Conservation (phyloP, 306 rosid genomes). For the Chamaecrista fasciculata region DNA sequence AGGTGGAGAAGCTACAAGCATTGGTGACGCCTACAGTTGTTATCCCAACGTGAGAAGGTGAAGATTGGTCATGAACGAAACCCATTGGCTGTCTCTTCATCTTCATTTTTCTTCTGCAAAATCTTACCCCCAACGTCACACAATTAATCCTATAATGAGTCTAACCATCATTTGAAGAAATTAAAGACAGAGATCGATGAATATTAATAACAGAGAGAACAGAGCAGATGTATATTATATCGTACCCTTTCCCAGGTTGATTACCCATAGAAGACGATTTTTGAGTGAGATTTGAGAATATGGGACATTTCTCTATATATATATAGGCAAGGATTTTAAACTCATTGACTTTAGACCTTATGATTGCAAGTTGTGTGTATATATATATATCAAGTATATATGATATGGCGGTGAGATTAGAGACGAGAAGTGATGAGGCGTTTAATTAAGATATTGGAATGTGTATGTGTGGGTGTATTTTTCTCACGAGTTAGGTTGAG, state of each 20-base stretch:
- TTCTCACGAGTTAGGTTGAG: slow-evolving; percentile 49
- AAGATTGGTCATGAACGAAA: slow-evolving; percentile 37
- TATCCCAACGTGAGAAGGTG: slow-evolving; percentile 52
- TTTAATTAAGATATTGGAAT: not conserved
- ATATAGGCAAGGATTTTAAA: slow-evolving; percentile 6
- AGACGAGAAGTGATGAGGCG: slow-evolving; percentile 37
- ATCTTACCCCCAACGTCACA: not conserved
- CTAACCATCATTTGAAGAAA: too few species aligned
- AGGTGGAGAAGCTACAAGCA: slow-evolving; percentile 36
- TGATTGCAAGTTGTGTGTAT: not conserved
- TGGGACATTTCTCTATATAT: too few species aligned
- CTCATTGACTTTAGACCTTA: slow-evolving; percentile 28
- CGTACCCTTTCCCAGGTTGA: slow-evolving; percentile 47
- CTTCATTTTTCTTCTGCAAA: slow-evolving; percentile 32
- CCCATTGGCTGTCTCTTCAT: slow-evolving; percentile 31
- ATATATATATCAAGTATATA: not conserved
- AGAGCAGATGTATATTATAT: not conserved
- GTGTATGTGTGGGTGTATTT: slow-evolving; percentile 13
- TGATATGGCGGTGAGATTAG: slow-evolving; percentile 31
- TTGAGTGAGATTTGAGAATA: slow-evolving; percentile 21
- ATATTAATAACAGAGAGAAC: too few species aligned
- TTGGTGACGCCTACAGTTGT: slow-evolving; percentile 43
- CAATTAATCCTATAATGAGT: not conserved
- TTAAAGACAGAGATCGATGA: too few species aligned
- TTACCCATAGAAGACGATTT: slow-evolving; percentile 35